A percentile compares a stretch with the other conserved stretches of the same genome.
phyloP scores from a whole-genome alignment of 306 rosid genomes.

The Cucurbita pepo region DNA sequence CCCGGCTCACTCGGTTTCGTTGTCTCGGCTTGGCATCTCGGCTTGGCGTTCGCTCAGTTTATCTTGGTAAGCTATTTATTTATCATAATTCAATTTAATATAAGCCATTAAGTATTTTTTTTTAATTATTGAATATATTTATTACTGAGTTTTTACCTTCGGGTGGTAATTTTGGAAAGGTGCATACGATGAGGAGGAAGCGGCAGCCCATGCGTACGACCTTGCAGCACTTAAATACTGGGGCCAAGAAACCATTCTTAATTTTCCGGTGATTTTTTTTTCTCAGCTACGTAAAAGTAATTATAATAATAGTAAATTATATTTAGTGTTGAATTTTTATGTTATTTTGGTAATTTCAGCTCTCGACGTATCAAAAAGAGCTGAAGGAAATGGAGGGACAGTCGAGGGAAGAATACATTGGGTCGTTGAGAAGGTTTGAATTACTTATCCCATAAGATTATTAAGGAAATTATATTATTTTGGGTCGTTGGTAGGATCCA shows the following conservation, averaged over 20 bases:
- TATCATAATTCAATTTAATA: not conserved
- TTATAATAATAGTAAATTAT: not conserved
- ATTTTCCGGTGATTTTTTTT: conserved; percentile 17
- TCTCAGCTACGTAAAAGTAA: not conserved
- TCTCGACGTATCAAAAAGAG: conserved; percentile 20
- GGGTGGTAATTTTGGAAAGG: conserved; percentile 4
- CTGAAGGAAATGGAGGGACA: conserved; percentile 25
- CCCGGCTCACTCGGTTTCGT: not conserved
- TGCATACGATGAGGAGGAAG: conserved; percentile 20
- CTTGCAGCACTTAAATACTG: conserved; percentile 25
- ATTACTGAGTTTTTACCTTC: not conserved
- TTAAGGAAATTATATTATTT: not conserved
- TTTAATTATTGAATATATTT: not conserved
- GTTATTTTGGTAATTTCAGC: not conserved
- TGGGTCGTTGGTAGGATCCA: too few species aligned
- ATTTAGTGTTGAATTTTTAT: not conserved
- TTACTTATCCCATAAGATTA: not conserved
- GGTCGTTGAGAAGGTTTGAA: conserved; percentile 25
- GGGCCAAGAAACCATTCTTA: conserved; percentile 27
- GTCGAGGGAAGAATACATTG: conserved; percentile 33
- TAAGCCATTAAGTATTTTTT: not conserved
- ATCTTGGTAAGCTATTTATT: not conserved
- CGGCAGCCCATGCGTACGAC: conserved; percentile 24
- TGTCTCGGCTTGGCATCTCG: not conserved
- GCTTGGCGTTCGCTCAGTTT: not conserved